A percentile compares a stretch with the other conserved stretches of the same genome.
Conservation (phyloP, 2,329 filamentous ascomycete species). For the Fusarium mundagurra region DNA sequence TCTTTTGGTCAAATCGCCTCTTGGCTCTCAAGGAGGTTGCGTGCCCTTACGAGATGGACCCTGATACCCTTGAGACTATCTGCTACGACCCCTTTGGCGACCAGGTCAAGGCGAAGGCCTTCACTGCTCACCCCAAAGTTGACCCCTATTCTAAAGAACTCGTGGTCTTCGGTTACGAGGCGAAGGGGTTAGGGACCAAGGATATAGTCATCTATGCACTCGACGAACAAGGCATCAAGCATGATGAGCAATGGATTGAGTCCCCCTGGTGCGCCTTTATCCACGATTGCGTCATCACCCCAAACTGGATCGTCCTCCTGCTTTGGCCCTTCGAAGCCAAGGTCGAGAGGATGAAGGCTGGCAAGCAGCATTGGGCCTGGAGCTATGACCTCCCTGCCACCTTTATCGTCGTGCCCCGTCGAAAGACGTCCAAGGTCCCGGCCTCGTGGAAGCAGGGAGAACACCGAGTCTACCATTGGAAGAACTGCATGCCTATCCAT, state of each 20-base stretch:
- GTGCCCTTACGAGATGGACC: conserved; percentile 14
- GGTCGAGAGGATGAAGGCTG: conserved; percentile 4
- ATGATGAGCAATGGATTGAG: conserved; percentile 29
- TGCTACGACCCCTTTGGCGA: conserved; percentile 1
- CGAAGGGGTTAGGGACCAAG: conserved; percentile 16
- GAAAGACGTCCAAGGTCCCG: neutral
- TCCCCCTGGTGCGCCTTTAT: conserved; percentile 15
- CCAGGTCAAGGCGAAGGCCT: conserved; percentile 21
- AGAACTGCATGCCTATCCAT: conserved; percentile 26
- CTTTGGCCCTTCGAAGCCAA: conserved; percentile 16
- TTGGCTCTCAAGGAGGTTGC: conserved; percentile 16
- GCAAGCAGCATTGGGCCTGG: conserved; percentile 26
- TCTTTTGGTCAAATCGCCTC: conserved; percentile 4
- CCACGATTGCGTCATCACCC: conserved; percentile 22
- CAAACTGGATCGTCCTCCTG: conserved; percentile 16
- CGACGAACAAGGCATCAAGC: neutral
- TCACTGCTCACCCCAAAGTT: conserved; percentile 19
- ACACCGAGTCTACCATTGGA: conserved; percentile 8
- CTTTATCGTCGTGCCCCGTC: conserved; percentile 10
- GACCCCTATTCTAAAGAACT: conserved; percentile 16
- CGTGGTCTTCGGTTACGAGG: conserved; percentile 22
- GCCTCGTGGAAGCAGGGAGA: conserved; percentile 9
- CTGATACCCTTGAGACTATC: conserved; percentile 19
- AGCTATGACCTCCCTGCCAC: neutral
- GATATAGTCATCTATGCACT: conserved; percentile 23